Conservation (phyloP, 1,284 basidiomycete genomes). For the Heterobasidion parviporum region DNA sequence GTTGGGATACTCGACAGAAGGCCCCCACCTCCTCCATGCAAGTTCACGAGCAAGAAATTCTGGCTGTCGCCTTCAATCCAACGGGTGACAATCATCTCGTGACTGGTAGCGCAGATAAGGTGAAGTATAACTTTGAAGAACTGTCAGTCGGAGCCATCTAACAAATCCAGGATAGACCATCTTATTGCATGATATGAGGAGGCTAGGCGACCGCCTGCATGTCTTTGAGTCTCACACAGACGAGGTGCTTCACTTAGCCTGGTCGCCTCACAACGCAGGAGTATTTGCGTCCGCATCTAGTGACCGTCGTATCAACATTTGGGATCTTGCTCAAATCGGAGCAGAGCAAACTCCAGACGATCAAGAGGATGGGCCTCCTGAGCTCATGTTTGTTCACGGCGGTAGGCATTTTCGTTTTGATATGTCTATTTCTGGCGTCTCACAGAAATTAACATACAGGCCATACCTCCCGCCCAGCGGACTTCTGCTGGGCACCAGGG, state of each 20-base stretch:
- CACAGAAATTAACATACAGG: slow-evolving; percentile 30
- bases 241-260: slow-evolving; percentile 89
- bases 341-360: slow-evolving; percentile 97
- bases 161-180: slow-evolving; percentile 57
- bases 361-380: slow-evolving; percentile 94
- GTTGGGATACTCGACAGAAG: slow-evolving; percentile 87
- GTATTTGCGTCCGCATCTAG: slow-evolving; percentile 90
- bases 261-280: slow-evolving; percentile 90
- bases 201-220: slow-evolving; percentile 77
- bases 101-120: slow-evolving; percentile 93
- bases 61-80: slow-evolving; percentile 88
- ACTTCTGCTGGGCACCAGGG: slow-evolving; percentile 82
- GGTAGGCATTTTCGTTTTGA: slow-evolving; percentile 33
- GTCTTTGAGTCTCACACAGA: slow-evolving; percentile 91
- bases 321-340: slow-evolving; percentile 92
- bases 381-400: slow-evolving; percentile 89
- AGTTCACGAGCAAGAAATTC: slow-evolving; percentile 88
- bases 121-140: slow-evolving; percentile 19
- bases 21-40: slow-evolving; percentile 68
- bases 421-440: slow-evolving; percentile 1
- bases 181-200: slow-evolving; percentile 84
- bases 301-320: slow-evolving; percentile 90
- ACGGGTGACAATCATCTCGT: slow-evolving; percentile 79
- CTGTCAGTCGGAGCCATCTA: background rate
- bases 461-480: slow-evolving; percentile 73